Evolutionary conservation across 805 yeast species (phyloP), one percentile per base, ranked within the genome.

Genomic region (Saccharomyces kudriavzevii): DNA sequence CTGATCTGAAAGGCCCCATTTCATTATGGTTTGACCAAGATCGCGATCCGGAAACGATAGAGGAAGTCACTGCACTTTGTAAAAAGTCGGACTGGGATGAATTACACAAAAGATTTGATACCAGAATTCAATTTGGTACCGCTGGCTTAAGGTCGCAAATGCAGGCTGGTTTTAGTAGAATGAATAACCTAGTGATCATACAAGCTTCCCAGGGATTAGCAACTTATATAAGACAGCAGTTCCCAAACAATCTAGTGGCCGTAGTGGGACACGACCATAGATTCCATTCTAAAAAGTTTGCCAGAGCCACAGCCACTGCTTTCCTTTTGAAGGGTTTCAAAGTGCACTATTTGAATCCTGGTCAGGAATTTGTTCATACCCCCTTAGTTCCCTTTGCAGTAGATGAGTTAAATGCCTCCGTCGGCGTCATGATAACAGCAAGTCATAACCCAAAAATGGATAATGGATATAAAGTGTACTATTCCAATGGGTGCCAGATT

Each of bases 191-290:
- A 17, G 89, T 97, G 0, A 86, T 92, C 1, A 64, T 89, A 47
- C 98, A 92, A 71, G 91, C 98, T 0, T 83, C 97, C 0, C 96
- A 89, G 61, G 96, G 95, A 1, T 69, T 87, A 20, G 83, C 89
- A 0, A 66, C 68, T 49, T 84, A 85, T 55, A 74, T 73, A 50
- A 62, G 60, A 45, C 61, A 51, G 24, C 62, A 55, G 52, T 67
- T 64, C 2, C 63, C 64, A 5, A 59, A 67, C 24, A 67, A 72
- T 25, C 40, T 58, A 8, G 54, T 57, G 49, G 79, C 65, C 2
- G 96, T 90, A 0, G 73, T 92, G 45, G 98, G 98, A 0, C 90
- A 90, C 70, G 99, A 92, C 66, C 98, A 94, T 68, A 76, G 99
- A 40, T 84, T 79, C 70, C 79, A 89, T 62, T 92, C 98, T 0